Percentiles rank a stretch among this genome's conserved stretches.
Conservation (phyloP, 371 early-diverging fungal genomes). For the Mucor saturninus region DNA sequence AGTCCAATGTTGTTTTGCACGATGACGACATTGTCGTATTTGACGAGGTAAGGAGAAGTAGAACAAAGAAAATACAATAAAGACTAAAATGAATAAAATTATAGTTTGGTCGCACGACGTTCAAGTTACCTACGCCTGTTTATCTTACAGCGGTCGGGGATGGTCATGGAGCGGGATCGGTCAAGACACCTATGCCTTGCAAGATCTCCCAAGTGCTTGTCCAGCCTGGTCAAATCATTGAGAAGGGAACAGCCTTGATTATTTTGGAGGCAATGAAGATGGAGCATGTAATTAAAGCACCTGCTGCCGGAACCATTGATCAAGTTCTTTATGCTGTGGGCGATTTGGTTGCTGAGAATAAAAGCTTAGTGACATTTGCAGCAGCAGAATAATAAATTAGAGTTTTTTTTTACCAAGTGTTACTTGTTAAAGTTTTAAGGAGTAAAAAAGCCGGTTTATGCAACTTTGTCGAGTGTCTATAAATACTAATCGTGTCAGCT, state of each 20-base stretch:
- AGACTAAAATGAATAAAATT: neutral
- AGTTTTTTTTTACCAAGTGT: neutral
- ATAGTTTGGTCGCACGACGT: constrained; percentile 61
- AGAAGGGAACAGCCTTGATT: constrained; percentile 81
- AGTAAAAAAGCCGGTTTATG: constrained; percentile 19
- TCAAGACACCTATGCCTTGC: constrained; percentile 96
- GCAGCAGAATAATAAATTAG: constrained; percentile 22
- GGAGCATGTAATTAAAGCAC: constrained; percentile 95
- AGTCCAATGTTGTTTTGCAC: constrained; percentile 64
- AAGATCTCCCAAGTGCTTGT: constrained; percentile 90
- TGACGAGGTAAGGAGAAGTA: constrained; percentile 50
- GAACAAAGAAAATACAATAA: neutral
- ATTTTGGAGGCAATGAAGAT: constrained; percentile 98
- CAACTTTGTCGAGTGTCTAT: neutral
- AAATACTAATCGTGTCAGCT: neutral
- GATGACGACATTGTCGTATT: constrained; percentile 71
- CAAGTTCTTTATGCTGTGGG: constrained; percentile 82
- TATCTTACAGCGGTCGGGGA: constrained; percentile 54
- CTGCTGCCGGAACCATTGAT: constrained; percentile 75
- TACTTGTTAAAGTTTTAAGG: neutral
- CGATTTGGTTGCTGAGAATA: constrained; percentile 89
- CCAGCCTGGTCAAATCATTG: constrained; percentile 82
- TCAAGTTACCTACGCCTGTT: constrained; percentile 65
- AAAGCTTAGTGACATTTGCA: constrained; percentile 78
- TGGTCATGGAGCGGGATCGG: constrained; percentile 65